Percentiles rank a stretch among this genome's conserved stretches.
These are phyloP conservation scores for Neofusicoccum sp. DNA, from an alignment of 2,329 filamentous ascomycete genomes.

Conservation along the genomic window DNA sequence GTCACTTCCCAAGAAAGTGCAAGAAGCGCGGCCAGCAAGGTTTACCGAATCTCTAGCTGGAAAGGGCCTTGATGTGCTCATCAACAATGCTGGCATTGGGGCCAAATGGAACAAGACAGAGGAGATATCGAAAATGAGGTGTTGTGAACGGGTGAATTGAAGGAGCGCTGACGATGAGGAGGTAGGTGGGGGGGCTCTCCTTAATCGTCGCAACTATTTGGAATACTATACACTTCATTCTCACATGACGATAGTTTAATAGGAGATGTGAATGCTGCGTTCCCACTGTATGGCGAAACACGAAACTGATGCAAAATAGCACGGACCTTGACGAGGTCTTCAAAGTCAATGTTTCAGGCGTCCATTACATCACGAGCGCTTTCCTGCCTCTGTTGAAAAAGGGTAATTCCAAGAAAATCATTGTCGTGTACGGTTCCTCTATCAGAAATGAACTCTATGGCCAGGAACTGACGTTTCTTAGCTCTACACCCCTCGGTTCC, in stretches of 20 bases:
- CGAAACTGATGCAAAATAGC: not conserved
- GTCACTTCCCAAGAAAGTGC: slow-evolving; percentile 45
- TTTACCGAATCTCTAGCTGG: slow-evolving; percentile 28
- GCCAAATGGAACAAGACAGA: too few relatives aligned
- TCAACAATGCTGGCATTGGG: slow-evolving; percentile 18
- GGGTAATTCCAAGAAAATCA: slow-evolving; percentile 46
- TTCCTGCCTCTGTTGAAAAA: slow-evolving; percentile 45
- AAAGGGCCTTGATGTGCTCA: slow-evolving; percentile 2
- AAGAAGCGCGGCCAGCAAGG: slow-evolving; percentile 33
- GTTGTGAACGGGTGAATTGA: too few relatives aligned
- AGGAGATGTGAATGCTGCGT: too few relatives aligned
- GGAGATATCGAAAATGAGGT: too few relatives aligned
- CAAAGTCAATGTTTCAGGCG: slow-evolving; percentile 41
- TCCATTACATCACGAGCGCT: slow-evolving; percentile 43
- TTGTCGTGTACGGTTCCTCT: slow-evolving; percentile 45
- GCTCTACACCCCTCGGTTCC: slow-evolving; percentile 48
- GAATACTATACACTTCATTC: too few relatives aligned
- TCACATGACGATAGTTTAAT: too few relatives aligned
- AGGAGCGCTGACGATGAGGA: too few relatives aligned
- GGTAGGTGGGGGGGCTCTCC: too few relatives aligned
- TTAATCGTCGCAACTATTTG: too few relatives aligned
- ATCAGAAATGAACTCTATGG: slow-evolving; percentile 22
- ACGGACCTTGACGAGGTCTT: slow-evolving; percentile 34
- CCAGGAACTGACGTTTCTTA: slow-evolving; percentile 27
- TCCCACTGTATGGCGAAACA: not conserved